Base-by-base conservation (phyloP, 805 yeast genomes). In the Candida vaughaniae region DNA sequence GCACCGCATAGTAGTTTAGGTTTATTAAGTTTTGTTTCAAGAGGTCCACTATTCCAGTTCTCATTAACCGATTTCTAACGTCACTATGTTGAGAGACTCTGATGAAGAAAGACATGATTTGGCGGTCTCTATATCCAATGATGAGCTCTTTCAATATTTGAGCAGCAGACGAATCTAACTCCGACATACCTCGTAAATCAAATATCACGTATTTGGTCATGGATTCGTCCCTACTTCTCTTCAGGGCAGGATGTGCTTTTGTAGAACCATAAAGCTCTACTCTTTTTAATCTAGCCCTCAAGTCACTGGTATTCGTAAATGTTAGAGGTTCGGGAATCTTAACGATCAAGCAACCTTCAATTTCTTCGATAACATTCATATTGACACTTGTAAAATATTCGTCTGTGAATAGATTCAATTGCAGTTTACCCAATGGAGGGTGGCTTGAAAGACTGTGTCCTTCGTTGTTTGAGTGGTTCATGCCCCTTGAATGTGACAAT, bases 281-380 rank as follows among this genome's bases (percentile, higher is more conserved):
- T 27, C 74, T 37, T 40, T 58, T 62, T 25, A 68, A 53, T 25
- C 74, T 46, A 11, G 64, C 44, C 31, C 62, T 54, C 35, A 68
- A 50, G 42, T 68, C 73, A 41, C 56, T 62, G 19, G 67, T 56
- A 39, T 68, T 68, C 11, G 71, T 62, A 43, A 68, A 68, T 3
- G 71, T 65, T 29, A 68, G 49, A 7, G 73, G 72, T 45, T 68
- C 73, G 2, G 73, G 73, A 23, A 68, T 65, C 39, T 60, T 64
- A 15, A 68, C 56, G 8, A 67, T 66, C 9, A 68, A 50, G 47
- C 72, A 66, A 5, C 73, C 73, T 44, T 68, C 73, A 23, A 68
- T 62, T 39, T 68, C 72, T 35, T 68, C 73, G 12, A 68, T 44
- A 1, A 59, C 65, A 15, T 54, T 57, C 15, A 58, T 51, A 39